Evolutionary conservation across 148 eudicot genomes (phyloP).

Genomic region (Heliamphora exappendiculata): DNA sequence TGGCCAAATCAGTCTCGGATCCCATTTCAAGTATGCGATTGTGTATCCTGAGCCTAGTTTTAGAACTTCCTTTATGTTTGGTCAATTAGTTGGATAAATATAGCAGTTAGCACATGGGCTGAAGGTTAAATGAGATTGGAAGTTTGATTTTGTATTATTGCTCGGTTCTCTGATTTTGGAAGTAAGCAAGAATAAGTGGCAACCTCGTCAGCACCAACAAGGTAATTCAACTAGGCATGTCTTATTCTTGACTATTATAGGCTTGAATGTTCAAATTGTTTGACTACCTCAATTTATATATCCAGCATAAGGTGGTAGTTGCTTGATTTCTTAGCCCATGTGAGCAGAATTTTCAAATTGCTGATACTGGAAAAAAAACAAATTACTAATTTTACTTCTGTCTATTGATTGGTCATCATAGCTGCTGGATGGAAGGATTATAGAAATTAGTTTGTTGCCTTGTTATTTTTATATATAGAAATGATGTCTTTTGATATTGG

Average conservation of each 20-base stretch:
- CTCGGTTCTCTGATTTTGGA: background rate
- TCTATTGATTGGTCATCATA: too few species aligned
- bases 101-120: too few species aligned
- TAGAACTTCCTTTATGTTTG: conserved; percentile 1
- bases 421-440: too few species aligned
- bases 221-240: background rate
- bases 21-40: background rate
- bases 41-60: background rate
- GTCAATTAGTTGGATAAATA: too few species aligned
- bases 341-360: too few species aligned
- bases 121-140: too few species aligned
- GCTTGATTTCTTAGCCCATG: too few species aligned
- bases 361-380: too few species aligned
- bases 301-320: background rate
- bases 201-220: background rate
- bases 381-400: too few species aligned
- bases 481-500: too few species aligned
- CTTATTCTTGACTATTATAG: background rate
- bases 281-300: background rate
- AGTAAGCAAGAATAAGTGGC: background rate
- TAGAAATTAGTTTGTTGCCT: background rate
- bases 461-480: too few species aligned
- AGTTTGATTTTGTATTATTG: too few species aligned
- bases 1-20: background rate
- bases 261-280: background rate